Conservation (phyloP, 1,284 basidiomycete genomes). For the Ustilago crameri region DNA sequence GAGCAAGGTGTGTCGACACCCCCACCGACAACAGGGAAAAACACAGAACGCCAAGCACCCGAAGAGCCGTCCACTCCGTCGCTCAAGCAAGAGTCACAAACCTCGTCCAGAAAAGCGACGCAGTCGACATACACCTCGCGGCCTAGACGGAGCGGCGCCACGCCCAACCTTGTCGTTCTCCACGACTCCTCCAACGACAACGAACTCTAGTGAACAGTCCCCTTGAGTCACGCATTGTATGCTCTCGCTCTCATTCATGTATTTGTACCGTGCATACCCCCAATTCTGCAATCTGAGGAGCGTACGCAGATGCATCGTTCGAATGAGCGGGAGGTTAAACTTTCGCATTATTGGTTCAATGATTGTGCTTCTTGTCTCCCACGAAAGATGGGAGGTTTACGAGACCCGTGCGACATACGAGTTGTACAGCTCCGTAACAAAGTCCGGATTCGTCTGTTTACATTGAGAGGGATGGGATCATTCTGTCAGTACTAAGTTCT, state of each 20-base stretch:
- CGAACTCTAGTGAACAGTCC: background rate
- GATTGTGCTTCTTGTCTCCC: too few relatives aligned
- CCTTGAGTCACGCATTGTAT: background rate
- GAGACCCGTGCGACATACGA: constrained; percentile 36
- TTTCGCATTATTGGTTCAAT: too few relatives aligned
- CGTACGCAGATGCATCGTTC: too few relatives aligned
- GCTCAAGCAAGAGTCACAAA: constrained; percentile 5
- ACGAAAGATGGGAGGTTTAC: too few relatives aligned
- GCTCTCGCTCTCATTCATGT: background rate
- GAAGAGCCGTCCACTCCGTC: background rate
- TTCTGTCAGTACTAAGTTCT: too few relatives aligned
- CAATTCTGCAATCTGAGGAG: too few relatives aligned
- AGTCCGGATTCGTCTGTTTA: constrained; percentile 58
- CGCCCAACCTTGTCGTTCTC: background rate
- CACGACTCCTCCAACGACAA: background rate
- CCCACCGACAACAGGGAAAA: background rate
- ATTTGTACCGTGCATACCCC: background rate
- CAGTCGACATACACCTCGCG: background rate
- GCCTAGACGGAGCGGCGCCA: background rate
- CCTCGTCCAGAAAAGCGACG: background rate
- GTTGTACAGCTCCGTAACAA: constrained; percentile 55
- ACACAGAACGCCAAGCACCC: too few relatives aligned
- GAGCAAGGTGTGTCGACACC: background rate
- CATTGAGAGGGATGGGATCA: too few relatives aligned
- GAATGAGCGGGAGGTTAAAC: too few relatives aligned